phyloP scores from a whole-genome alignment of 2,329 filamentous ascomycete species.

The Colletotrichum orchidophilum region DNA sequence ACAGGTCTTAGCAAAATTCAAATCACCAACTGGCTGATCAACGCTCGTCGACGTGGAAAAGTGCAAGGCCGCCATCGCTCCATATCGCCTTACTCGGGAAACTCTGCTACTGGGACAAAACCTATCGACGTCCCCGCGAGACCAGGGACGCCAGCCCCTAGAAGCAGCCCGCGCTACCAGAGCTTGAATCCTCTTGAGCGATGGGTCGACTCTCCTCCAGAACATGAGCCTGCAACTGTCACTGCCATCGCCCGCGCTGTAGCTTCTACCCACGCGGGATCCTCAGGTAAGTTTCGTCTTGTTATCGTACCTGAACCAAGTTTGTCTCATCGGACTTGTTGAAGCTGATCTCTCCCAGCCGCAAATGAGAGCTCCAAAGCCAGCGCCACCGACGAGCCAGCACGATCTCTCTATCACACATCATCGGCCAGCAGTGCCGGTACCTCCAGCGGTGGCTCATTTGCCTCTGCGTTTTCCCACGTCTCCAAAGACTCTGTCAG shows the following conservation, averaged over 20 bases:
- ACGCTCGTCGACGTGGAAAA: conserved; percentile 48
- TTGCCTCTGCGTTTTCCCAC: conserved; percentile 26
- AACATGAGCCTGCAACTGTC: conserved; percentile 38
- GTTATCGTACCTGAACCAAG: conserved; percentile 35
- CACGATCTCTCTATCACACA: conserved; percentile 17
- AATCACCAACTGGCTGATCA: conserved; percentile 30
- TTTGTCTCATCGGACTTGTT: no score
- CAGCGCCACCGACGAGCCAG: conserved; percentile 9
- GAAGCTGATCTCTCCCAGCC: background rate
- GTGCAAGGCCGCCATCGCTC: conserved; percentile 50
- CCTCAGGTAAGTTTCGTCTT: conserved; percentile 28
- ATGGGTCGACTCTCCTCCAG: conserved; percentile 36
- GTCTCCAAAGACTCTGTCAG: background rate
- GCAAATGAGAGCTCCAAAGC: conserved; percentile 13
- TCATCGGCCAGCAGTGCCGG: conserved; percentile 37
- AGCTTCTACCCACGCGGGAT: conserved; percentile 28
- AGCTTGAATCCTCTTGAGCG: conserved; percentile 18
- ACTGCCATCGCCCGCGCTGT: conserved; percentile 36
- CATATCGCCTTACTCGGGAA: conserved; percentile 39
- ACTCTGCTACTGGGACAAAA: background rate
- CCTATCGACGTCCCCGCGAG: conserved; percentile 20
- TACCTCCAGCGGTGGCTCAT: conserved; percentile 32
- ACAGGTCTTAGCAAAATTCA: conserved; percentile 31
- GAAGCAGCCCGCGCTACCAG: conserved; percentile 12
- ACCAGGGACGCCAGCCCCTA: conserved; percentile 10